Evolutionary conservation across 2,329 filamentous ascomycete species (phyloP), one percentile per base, ranked within the genome.

Genomic region (Podosphaera fusca): DNA sequence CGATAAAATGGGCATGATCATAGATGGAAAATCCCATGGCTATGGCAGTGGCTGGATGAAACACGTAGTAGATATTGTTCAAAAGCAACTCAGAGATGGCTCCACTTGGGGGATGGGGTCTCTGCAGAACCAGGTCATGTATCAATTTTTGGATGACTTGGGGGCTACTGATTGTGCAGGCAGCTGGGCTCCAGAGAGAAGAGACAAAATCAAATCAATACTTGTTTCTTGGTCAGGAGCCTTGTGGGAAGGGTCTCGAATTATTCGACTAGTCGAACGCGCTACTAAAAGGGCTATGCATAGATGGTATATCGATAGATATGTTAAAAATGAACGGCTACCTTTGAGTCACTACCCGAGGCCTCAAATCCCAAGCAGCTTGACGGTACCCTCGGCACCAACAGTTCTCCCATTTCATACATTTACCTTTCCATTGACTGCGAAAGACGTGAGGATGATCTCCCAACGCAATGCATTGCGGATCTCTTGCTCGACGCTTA

Each of bases 341-440:
- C 70, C 77, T 3, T 63, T 71, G 5, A 74, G 74, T 9, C 74
- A 71, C 62, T 95, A 95, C 67, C 71, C 73, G 38, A 75, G 92
- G 55, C 85, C 87, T 9, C 81, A 80, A 59, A 72, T 94, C 9
- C 92, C 90, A 3, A 69, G 75, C 2, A 77, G 76, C 47, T 73
- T 98, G 36, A 78, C 84, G 0, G 77, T 94, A 8, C 92, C 92
- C 3, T 81, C 85, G 35, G 90, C 92, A 4, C 92, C 92, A 2
- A 98, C 92, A 0, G 89, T 98, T 1, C 75, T 98, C 0, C 92
- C 92, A 0, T 98, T 98, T 66, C 92, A 98, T 68, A 96, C 92
- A 0, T 98, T 98, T 66, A 98, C 92, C 1, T 95, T 86, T 61
- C 92, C 92, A 0, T 74, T 98, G 61, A 88, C 87, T 5, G 88